Base-by-base conservation (phyloP, 805 yeast genomes). In the Saccharomycopsis sp. region DNA sequence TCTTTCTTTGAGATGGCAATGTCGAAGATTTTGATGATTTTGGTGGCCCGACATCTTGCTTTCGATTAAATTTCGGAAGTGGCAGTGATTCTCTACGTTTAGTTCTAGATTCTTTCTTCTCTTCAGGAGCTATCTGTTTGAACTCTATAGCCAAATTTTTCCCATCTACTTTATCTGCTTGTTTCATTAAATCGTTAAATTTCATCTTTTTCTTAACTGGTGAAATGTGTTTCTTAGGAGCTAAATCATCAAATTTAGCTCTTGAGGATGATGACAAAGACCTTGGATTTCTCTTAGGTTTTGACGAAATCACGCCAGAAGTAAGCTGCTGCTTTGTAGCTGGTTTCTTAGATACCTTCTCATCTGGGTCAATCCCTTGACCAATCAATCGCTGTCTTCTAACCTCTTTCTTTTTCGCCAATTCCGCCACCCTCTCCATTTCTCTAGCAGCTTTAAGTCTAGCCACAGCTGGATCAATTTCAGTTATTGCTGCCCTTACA, bases 391-490 rank as follows among this genome's bases (percentile, higher is more conserved):
- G n/a, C 20, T 43, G 32, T 19, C 42, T 31, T 19, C 40, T 43
- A 19, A 22, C 33, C 20, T 44, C 39, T 3, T 21, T 19, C 22
- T 48, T 43, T 16, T 38, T 40, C 20, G 26, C 19, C 16, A 16
- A 28, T 37, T 57, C 61, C 43, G 58, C 60, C 29, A 74, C 74
- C 32, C 63, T 67, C 51, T 83, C 87, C 34, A 67, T 61, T 48
- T 76, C 65, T 56, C 90, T 65, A 2, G 79, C 75, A 47, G 81
- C 88, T 52, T 83, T 83, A 31, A 83, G 62, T 46, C 82, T 61
- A 29, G 75, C 77, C 6, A 83, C 85, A 3, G 86, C 86, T 0
- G 89, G 87, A 56, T 83, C 90, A 4, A 71, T 66, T 19, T 62
- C 36, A 5, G n/a, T n/a, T n/a, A n/a, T n/a, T n/a, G n/a, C n/a